Percentiles rank a stretch among this genome's conserved stretches.
These are phyloP conservation scores for Gracilaria gracilis DNA, from an alignment of 23 red algal species.

Conservation along the genomic window DNA sequence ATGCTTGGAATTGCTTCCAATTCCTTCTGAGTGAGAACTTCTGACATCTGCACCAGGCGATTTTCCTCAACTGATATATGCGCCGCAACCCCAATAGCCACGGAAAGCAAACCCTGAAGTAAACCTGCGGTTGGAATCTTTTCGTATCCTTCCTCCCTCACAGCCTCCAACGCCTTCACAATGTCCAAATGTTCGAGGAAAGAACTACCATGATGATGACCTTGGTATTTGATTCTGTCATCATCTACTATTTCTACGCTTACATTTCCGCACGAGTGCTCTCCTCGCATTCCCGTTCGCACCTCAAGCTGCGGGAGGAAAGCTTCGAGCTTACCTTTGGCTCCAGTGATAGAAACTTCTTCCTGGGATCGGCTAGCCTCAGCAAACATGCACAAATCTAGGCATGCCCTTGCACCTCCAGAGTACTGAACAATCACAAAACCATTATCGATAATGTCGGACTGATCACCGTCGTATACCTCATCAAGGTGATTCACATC, in stretches of 20 bases:
- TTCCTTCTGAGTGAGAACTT: slow-evolving; percentile 56
- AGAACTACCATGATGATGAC: slow-evolving; percentile 80
- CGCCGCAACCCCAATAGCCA: slow-evolving; percentile 78
- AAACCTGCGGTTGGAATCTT: slow-evolving; percentile 33
- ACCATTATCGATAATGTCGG: slow-evolving; percentile 79
- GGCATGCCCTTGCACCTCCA: slow-evolving; percentile 54
- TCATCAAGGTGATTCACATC: slow-evolving; percentile 79
- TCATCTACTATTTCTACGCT: slow-evolving; percentile 48
- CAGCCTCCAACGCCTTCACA: slow-evolving; percentile 34
- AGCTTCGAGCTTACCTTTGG: slow-evolving; percentile 73
- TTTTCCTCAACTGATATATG: slow-evolving; percentile 56
- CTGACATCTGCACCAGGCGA: slow-evolving; percentile 44
- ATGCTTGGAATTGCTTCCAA: background rate
- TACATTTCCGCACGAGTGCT: slow-evolving; percentile 63
- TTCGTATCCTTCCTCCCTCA: background rate
- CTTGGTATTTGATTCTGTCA: slow-evolving; percentile 55
- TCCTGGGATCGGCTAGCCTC: slow-evolving; percentile 75
- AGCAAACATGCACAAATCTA: slow-evolving; percentile 89
- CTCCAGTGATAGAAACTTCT: slow-evolving; percentile 62
- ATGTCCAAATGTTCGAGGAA: slow-evolving; percentile 75
- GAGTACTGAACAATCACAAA: slow-evolving; percentile 78
- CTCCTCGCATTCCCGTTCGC: slow-evolving; percentile 52
- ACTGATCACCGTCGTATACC: slow-evolving; percentile 57
- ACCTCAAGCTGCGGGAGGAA: slow-evolving; percentile 71
- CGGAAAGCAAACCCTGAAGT: slow-evolving; percentile 62